Conservation (phyloP, 2,329 filamentous ascomycete species). For the Exserohilum turcica region DNA sequence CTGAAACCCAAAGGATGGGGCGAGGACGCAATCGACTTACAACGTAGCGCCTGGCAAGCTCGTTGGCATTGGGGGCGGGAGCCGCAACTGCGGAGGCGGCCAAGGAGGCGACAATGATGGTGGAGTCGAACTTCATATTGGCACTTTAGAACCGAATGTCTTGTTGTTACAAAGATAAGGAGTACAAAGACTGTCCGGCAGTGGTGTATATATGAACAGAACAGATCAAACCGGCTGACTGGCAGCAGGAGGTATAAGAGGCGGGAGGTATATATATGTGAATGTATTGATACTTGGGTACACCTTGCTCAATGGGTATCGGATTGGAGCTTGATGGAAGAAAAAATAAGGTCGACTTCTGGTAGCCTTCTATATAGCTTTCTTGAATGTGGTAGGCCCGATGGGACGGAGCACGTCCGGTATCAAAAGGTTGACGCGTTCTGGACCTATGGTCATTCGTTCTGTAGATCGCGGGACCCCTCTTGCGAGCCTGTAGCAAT, state of each 20-base stretch:
- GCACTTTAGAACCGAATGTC: neutral
- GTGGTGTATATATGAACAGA: slow-evolving; percentile 16
- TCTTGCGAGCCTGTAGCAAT: slow-evolving; percentile 16
- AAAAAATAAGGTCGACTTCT: neutral
- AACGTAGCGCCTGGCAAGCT: slow-evolving; percentile 29
- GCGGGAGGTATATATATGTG: neutral
- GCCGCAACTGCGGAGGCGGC: slow-evolving; percentile 35
- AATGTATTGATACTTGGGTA: slow-evolving; percentile 12
- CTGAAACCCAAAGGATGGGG: too few species aligned
- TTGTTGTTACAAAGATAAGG: neutral
- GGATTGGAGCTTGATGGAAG: slow-evolving; percentile 5
- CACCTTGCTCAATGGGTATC: slow-evolving; percentile 14
- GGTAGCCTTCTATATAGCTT: slow-evolving; percentile 15
- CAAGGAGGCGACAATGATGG: slow-evolving; percentile 33
- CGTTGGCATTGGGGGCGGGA: slow-evolving; percentile 23
- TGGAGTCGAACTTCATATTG: slow-evolving; percentile 40
- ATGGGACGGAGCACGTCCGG: slow-evolving; percentile 4
- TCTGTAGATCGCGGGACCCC: neutral
- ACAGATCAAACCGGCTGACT: slow-evolving; percentile 27
- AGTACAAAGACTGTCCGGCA: slow-evolving; percentile 35
- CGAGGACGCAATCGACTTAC: slow-evolving; percentile 17
- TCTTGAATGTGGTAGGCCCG: neutral
- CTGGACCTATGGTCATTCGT: neutral
- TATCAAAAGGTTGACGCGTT: slow-evolving; percentile 16
- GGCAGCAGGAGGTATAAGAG: slow-evolving; percentile 29